phyloP scores from a whole-genome alignment of 202 grass and related monocot species.

The Hordeum pubiflorum region DNA sequence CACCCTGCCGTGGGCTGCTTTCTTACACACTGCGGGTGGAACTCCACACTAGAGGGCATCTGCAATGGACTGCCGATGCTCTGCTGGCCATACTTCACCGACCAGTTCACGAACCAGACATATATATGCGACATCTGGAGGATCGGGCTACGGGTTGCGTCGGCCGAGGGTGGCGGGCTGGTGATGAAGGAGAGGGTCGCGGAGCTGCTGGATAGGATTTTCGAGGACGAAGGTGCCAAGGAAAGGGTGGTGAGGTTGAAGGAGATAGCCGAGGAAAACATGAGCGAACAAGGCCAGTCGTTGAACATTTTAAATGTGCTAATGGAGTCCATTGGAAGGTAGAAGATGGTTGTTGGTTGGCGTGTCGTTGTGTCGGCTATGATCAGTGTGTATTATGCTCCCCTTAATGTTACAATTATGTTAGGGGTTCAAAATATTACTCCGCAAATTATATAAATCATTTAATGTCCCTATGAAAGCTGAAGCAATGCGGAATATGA shows the following conservation, averaged over 20 bases:
- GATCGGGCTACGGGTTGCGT: constrained; percentile 5
- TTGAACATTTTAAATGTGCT: background rate
- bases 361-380: background rate
- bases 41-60: constrained; percentile 32
- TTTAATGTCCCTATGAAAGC: no score
- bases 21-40: constrained; percentile 36
- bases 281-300: constrained; percentile 3
- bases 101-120: constrained; percentile 34
- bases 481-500: no score
- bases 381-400: no score
- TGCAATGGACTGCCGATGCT: constrained; percentile 16
- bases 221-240: background rate
- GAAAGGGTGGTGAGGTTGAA: background rate
- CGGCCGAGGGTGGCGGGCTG: background rate
- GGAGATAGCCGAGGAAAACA: background rate
- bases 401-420: no score
- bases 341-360: background rate
- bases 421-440: no score
- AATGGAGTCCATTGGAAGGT: background rate
- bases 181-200: background rate
- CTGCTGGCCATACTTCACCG: constrained; percentile 35
- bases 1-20: constrained; percentile 30
- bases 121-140: constrained; percentile 39
- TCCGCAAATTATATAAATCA: no score
- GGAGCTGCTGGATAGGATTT: background rate